These are phyloP conservation scores for Rasamsonia emersonii DNA, from an alignment of 2,329 filamentous ascomycete species.

Conservation along the genomic window DNA sequence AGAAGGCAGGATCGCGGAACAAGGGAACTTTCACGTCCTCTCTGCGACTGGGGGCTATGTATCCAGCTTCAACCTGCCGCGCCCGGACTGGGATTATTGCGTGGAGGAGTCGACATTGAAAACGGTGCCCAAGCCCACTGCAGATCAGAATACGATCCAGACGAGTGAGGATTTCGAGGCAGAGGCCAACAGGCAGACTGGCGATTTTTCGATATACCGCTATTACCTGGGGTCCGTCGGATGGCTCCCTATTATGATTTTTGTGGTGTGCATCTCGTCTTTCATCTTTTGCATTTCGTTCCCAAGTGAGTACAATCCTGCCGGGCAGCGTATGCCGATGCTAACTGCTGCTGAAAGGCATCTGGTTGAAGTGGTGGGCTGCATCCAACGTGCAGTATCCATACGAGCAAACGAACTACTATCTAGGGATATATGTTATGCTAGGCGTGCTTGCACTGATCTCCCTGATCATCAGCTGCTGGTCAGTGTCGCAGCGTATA, in stretches of 20 bases:
- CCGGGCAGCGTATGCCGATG: neutral
- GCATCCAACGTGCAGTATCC: slow-evolving; percentile 26
- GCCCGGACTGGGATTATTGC: slow-evolving; percentile 24
- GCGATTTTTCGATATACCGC: slow-evolving; percentile 36
- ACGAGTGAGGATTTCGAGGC: slow-evolving; percentile 15
- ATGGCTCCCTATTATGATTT: slow-evolving; percentile 24
- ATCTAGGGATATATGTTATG: slow-evolving; percentile 32
- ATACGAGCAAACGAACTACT: slow-evolving; percentile 26
- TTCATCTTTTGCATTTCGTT: slow-evolving; percentile 36
- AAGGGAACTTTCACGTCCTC: slow-evolving; percentile 32
- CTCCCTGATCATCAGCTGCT: slow-evolving; percentile 28
- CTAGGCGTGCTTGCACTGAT: slow-evolving; percentile 29
- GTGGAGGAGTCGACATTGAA: slow-evolving; percentile 8
- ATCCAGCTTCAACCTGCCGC: slow-evolving; percentile 27
- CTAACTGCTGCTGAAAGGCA: slow-evolving; percentile 15
- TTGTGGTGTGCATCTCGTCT: slow-evolving; percentile 27
- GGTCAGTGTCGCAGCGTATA: slow-evolving; percentile 15
- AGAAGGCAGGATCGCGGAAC: slow-evolving; percentile 32
- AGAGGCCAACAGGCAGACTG: slow-evolving; percentile 23
- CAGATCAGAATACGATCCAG: slow-evolving; percentile 5
- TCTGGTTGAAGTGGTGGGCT: slow-evolving; percentile 38
- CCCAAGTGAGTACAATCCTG: slow-evolving; percentile 20
- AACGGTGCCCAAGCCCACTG: slow-evolving; percentile 8
- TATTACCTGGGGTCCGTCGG: slow-evolving; percentile 33
- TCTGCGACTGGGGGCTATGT: slow-evolving; percentile 32